Evolutionary conservation across 1,139 yeast genomes (phyloP), one percentile per base, ranked within the genome.

Genomic region (Sugiyamaella japonica): DNA sequence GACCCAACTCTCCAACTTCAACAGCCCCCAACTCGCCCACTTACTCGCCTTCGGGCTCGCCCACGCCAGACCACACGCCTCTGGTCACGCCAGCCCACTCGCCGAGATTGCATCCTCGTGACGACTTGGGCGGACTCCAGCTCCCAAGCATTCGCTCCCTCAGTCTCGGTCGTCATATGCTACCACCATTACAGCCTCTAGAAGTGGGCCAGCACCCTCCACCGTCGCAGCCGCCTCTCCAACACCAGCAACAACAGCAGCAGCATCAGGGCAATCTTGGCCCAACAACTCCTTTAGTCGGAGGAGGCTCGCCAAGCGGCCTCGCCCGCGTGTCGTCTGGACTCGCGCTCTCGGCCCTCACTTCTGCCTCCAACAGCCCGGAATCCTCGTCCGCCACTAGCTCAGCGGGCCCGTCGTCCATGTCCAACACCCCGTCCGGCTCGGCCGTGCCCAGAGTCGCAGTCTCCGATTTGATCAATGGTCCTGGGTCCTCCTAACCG

Each of bases 1-100:
- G 95, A 60, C 95, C 95, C 40, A 86, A 82, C 67, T 84, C 91
- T n/a, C 91, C 89, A 49, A 79, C 83, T 32, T 82, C 86, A 15
- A 81, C 85, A 41, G 85, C 88, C 0, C 89, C 89, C 3, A 75
- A 81, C 6, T 73, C 79, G 10, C 77, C 79, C n/a, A 65, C 71
- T 2, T 68, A 71, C 50, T 63, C 74, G 1, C 71, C 75, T 7
- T 61, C 73, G 34, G 60, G 66, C 29, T 74, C 78, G 40, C 78
- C 76, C 40, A 77, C 83, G 0, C 83, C 83, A 5, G 83, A 78
- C 53, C 77, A 74, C 44, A 80, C 84, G 0, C 85, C 84, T 13
- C 66, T 81, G 55, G 82, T 76, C 56, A 81, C 86, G 1, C 86
- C 86, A 8, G 80, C 82, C 1, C 82, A 78, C 49, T 78, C 84